Evolutionary conservation across 1,284 basidiomycete genomes (phyloP).

Genomic region (Boletus sp.): DNA sequence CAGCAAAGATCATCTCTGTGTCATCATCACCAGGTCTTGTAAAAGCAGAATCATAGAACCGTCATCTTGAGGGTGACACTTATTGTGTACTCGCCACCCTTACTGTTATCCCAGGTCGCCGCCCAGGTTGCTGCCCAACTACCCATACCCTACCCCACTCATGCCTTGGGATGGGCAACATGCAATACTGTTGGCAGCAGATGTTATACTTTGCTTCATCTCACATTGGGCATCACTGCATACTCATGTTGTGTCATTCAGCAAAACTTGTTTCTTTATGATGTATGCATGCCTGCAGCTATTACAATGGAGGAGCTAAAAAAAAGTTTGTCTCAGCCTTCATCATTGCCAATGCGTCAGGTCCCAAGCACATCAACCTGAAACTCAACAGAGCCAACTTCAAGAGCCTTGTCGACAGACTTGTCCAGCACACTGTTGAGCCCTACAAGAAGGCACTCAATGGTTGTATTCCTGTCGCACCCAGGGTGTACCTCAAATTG

Average conservation of each 20-base stretch:
- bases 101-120: conserved; percentile 3
- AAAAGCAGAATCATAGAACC: conserved; percentile 32
- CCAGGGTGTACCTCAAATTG: conserved; percentile 98
- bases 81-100: conserved; percentile 29
- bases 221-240: conserved; percentile 31
- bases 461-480: too few species aligned
- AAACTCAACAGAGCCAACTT: too few species aligned
- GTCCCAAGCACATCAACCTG: too few species aligned
- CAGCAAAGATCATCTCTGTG: conserved; percentile 45
- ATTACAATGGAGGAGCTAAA: too few species aligned
- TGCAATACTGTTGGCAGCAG: conserved; percentile 23
- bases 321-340: conserved; percentile 25
- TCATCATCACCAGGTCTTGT: conserved; percentile 39
- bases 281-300: conserved; percentile 38
- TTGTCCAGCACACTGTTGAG: too few species aligned
- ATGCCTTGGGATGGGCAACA: conserved; percentile 22
- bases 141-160: conserved; percentile 30
- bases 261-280: conserved; percentile 32
- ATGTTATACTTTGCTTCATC: conserved; percentile 32
- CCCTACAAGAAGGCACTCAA: too few species aligned
- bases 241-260: conserved; percentile 38
- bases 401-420: too few species aligned
- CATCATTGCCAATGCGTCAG: too few species aligned
- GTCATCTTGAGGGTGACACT: conserved; percentile 31
- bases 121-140: too few species aligned